phyloP scores from a whole-genome alignment of 1,284 basidiomycete species.

The Trametes sp. region DNA sequence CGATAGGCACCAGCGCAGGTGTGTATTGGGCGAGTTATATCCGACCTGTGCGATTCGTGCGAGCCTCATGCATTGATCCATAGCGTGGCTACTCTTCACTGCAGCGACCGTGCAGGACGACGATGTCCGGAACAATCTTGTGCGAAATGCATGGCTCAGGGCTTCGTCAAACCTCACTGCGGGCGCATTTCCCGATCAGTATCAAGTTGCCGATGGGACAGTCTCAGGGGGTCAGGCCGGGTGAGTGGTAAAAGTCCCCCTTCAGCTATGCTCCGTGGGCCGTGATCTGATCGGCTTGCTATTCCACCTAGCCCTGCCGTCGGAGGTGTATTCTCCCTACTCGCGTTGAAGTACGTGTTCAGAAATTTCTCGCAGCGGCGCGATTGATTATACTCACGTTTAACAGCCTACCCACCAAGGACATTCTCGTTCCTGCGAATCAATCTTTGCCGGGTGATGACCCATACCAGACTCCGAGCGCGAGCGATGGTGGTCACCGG shows the following conservation, averaged over 20 bases:
- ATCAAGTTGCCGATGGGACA: slow-evolving; percentile 18
- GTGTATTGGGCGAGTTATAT: not conserved
- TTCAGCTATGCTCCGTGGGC: too few relatives aligned
- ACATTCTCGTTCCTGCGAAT: not conserved
- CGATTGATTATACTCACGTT: not conserved
- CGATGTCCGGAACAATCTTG: slow-evolving; percentile 25
- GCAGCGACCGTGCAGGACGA: slow-evolving; percentile 29
- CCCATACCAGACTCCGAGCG: not conserved
- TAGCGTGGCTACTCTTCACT: slow-evolving; percentile 37
- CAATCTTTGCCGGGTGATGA: too few relatives aligned
- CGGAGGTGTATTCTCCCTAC: slow-evolving; percentile 29
- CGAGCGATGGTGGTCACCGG: not conserved
- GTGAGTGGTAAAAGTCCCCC: not conserved
- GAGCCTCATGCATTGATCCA: not conserved
- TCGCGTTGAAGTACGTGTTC: slow-evolving; percentile 29
- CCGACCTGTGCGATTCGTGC: too few relatives aligned
- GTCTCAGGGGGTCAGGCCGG: slow-evolving; percentile 22
- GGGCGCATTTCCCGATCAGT: slow-evolving; percentile 25
- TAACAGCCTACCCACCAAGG: not conserved
- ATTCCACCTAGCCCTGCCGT: slow-evolving; percentile 20
- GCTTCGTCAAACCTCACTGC: slow-evolving; percentile 30
- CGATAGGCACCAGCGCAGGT: not conserved
- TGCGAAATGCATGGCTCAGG: slow-evolving; percentile 27
- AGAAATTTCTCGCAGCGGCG: not conserved
- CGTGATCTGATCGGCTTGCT: too few relatives aligned